Percentiles rank a stretch among this genome's conserved stretches.
These are phyloP conservation scores for Aspergillus funiculosus DNA, from an alignment of 495 filamentous ascomycete species.

Conservation along the genomic window DNA sequence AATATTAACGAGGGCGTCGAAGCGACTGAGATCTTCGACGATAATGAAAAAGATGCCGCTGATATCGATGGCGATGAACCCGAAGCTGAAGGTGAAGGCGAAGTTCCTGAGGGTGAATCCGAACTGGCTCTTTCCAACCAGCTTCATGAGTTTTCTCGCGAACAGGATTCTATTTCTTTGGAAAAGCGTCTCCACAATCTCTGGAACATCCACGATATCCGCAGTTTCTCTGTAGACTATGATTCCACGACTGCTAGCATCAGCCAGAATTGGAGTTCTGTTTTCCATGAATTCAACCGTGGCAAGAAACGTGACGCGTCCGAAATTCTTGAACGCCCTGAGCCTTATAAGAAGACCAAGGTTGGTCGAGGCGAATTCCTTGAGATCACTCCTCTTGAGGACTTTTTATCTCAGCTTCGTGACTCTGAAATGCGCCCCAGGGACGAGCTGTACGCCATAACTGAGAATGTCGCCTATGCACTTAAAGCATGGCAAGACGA, in stretches of 20 bases:
- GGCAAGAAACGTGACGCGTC: constrained; percentile 39
- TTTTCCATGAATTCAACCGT: constrained; percentile 30
- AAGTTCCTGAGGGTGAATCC: constrained; percentile 17
- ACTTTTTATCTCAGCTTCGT: constrained; percentile 31
- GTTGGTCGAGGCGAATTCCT: constrained; percentile 42
- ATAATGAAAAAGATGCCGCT: constrained; percentile 22
- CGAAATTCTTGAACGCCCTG: constrained; percentile 43
- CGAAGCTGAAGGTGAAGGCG: constrained; percentile 20
- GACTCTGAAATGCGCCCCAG: constrained; percentile 32
- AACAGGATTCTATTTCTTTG: constrained; percentile 49
- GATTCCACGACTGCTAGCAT: constrained; percentile 25
- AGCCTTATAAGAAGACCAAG: constrained; percentile 33
- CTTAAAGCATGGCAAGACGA: constrained; percentile 60
- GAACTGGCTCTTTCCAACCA: constrained; percentile 28
- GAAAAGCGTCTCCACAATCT: constrained; percentile 53
- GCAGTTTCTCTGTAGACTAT: constrained; percentile 41
- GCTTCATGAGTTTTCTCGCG: constrained; percentile 26
- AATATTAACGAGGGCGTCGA: constrained; percentile 20
- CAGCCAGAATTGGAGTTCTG: constrained; percentile 28
- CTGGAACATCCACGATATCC: constrained; percentile 52
- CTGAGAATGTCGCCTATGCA: constrained; percentile 47
- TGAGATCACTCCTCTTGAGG: constrained; percentile 31
- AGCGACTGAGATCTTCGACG: constrained; percentile 19
- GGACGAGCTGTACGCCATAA: constrained; percentile 49
- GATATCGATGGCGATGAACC: constrained; percentile 20